Evolutionary conservation across 2,329 filamentous ascomycete genomes (phyloP).

Genomic region (Mycogone perniciosa): DNA sequence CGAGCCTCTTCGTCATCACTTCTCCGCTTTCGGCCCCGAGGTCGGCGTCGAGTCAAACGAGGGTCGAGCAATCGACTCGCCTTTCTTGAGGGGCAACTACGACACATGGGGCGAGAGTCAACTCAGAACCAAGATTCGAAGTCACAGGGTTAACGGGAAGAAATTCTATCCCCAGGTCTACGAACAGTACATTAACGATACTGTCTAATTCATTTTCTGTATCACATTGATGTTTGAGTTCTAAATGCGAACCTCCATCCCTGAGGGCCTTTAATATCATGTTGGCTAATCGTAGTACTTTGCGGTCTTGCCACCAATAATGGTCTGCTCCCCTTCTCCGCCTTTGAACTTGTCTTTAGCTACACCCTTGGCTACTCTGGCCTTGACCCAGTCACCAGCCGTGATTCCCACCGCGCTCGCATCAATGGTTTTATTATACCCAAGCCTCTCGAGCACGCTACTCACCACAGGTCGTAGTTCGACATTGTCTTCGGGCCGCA

Average conservation of each 20-base stretch:
- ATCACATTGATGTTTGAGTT: background rate
- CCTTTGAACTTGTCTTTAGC: background rate
- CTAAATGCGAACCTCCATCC: too few relatives aligned
- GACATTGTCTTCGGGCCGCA: slow-evolving; percentile 29
- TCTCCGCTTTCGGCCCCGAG: slow-evolving; percentile 18
- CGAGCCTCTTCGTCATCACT: slow-evolving; percentile 32
- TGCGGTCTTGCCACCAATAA: slow-evolving; percentile 5
- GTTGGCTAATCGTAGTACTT: slow-evolving; percentile 10
- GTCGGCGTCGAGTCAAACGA: slow-evolving; percentile 28
- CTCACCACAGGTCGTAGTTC: slow-evolving; percentile 27
- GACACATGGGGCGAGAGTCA: slow-evolving; percentile 51
- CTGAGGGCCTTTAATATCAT: too few relatives aligned
- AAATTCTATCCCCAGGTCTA: slow-evolving; percentile 43
- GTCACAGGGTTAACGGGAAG: slow-evolving; percentile 42
- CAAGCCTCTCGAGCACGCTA: slow-evolving; percentile 26
- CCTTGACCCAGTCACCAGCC: slow-evolving; percentile 11
- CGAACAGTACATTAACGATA: slow-evolving; percentile 40
- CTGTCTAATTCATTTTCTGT: background rate
- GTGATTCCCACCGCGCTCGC: slow-evolving; percentile 1
- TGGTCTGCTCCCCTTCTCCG: slow-evolving; percentile 2
- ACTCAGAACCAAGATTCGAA: slow-evolving; percentile 47
- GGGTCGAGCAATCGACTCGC: slow-evolving; percentile 37
- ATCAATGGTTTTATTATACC: slow-evolving; percentile 16
- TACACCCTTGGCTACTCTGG: slow-evolving; percentile 9
- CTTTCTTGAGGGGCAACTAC: slow-evolving; percentile 43